Evolutionary conservation across 805 yeast species (phyloP).

Genomic region (Ascoidea tarda): DNA sequence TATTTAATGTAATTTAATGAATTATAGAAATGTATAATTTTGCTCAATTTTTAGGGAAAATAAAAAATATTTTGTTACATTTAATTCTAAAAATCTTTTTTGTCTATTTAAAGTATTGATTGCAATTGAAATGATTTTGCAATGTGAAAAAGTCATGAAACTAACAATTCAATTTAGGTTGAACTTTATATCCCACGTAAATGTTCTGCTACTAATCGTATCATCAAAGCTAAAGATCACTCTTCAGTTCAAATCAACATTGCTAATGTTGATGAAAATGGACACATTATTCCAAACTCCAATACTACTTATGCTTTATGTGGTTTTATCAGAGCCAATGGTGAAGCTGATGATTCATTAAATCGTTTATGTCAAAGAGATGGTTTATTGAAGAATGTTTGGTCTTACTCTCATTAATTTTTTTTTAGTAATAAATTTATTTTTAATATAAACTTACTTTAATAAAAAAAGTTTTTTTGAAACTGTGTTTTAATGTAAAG

Average conservation of each 20-base stretch:
- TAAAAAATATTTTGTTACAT: neutral
- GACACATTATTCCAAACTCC: conserved; percentile 85
- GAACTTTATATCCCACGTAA: conserved; percentile 99
- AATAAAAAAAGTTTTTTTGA: no score
- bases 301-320: conserved; percentile 91
- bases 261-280: conserved; percentile 95
- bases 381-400: conserved; percentile 93
- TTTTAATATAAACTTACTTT: no score
- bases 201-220: conserved; percentile 99
- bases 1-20: neutral
- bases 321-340: conserved; percentile 97
- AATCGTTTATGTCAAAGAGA: conserved; percentile 99
- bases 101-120: neutral
- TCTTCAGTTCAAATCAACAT: conserved; percentile 98
- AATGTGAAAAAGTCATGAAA: no score
- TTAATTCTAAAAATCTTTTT: neutral
- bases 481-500: no score
- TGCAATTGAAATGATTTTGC: no score
- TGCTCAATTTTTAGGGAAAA: neutral
- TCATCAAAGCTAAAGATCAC: conserved; percentile 99
- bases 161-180: conserved; percentile 38
- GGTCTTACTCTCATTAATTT: conserved; percentile 83
- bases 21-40: neutral
- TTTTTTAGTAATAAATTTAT: no score
- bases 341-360: conserved; percentile 98